Conservation (phyloP, 805 yeast species). For the Teunomyces lycoperdinae region DNA sequence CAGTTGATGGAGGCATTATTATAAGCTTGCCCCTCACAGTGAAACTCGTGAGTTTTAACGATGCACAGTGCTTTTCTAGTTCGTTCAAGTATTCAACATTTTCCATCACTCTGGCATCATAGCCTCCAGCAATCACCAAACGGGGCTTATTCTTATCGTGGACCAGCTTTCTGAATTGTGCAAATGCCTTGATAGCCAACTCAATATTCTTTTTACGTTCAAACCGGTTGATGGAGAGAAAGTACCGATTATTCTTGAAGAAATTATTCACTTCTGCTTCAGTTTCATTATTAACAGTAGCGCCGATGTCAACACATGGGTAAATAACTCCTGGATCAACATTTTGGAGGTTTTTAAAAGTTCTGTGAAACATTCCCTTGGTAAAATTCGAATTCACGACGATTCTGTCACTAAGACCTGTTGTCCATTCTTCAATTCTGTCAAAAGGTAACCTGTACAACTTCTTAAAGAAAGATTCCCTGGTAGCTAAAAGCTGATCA, state of each 20-base stretch:
- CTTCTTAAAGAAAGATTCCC: slow-evolving; percentile 51
- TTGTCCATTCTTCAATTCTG: slow-evolving; percentile 75
- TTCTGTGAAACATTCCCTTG: slow-evolving; percentile 57
- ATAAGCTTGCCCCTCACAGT: slow-evolving; percentile 44
- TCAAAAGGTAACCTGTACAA: slow-evolving; percentile 84
- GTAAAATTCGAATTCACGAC: slow-evolving; percentile 92
- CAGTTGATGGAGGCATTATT: slow-evolving; percentile 32
- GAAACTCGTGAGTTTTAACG: slow-evolving; percentile 40
- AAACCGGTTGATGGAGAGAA: slow-evolving; percentile 82
- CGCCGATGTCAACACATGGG: slow-evolving; percentile 68
- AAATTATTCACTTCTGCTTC: slow-evolving; percentile 32
- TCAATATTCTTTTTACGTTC: slow-evolving; percentile 82
- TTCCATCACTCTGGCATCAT: slow-evolving; percentile 70
- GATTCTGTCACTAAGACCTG: slow-evolving; percentile 69
- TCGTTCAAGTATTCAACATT: slow-evolving; percentile 71
- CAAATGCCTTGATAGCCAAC: slow-evolving; percentile 71
- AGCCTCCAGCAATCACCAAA: slow-evolving; percentile 87
- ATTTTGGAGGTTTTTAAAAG: slow-evolving; percentile 48
- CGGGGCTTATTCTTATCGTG: slow-evolving; percentile 37
- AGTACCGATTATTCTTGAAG: slow-evolving; percentile 37
- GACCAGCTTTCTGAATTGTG: slow-evolving; percentile 33
- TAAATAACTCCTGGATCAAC: slow-evolving; percentile 58
- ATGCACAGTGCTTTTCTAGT: slow-evolving; percentile 48
- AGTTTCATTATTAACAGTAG: slow-evolving; percentile 18
- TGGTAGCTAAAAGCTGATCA: slow-evolving; percentile 72